phyloP scores from a whole-genome alignment of 2,329 filamentous ascomycete species.

The Epichloe sp. region DNA sequence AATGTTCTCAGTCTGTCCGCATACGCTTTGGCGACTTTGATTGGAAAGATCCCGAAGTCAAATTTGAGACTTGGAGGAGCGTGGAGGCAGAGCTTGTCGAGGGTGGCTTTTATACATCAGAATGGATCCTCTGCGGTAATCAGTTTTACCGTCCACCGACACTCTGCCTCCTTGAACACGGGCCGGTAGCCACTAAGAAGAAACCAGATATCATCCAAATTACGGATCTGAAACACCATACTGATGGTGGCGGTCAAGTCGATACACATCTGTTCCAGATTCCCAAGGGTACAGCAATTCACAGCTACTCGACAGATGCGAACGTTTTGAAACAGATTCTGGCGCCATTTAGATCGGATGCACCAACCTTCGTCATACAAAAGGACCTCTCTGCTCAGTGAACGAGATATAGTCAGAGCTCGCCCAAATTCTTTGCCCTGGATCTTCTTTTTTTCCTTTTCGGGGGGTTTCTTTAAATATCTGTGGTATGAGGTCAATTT shows the following conservation, averaged over 20 bases:
- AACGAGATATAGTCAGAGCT: neutral
- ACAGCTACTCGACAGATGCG: constrained; percentile 12
- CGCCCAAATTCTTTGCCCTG: neutral
- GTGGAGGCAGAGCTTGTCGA: constrained; percentile 50
- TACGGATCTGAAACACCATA: constrained; percentile 2
- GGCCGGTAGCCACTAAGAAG: neutral
- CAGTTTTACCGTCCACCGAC: constrained; percentile 24
- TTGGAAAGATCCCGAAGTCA: constrained; percentile 55
- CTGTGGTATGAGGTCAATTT: neutral
- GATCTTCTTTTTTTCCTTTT: neutral
- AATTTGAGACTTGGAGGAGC: constrained; percentile 55
- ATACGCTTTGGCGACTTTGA: constrained; percentile 64
- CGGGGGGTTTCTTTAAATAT: neutral
- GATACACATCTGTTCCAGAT: neutral
- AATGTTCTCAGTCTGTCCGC: constrained; percentile 24
- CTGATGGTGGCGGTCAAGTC: neutral
- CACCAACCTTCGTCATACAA: neutral
- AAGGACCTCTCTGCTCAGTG: neutral
- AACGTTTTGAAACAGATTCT: constrained; percentile 5
- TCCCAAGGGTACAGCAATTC: constrained; percentile 6
- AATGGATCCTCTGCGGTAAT: constrained; percentile 22
- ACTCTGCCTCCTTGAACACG: constrained; percentile 14
- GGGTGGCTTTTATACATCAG: constrained; percentile 54
- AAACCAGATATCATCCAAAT: constrained; percentile 11
- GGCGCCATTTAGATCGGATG: constrained; percentile 3